A percentile compares a stretch with the other conserved stretches of the same genome.
Evolutionary conservation across 129 eudicot genomes (phyloP).

Genomic region (Erigeron canadensis): DNA sequence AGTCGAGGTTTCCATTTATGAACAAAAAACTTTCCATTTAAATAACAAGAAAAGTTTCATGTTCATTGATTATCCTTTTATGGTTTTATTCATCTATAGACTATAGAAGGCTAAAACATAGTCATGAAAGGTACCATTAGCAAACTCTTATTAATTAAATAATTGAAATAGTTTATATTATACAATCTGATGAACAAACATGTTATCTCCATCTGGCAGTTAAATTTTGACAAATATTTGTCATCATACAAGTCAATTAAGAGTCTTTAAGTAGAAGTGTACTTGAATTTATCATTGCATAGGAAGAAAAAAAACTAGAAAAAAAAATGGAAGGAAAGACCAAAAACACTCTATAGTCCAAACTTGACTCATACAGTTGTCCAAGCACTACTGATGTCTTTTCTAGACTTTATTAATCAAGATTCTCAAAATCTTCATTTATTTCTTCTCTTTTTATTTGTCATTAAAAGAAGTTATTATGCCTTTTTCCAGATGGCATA

Average conservation of each 20-base stretch:
- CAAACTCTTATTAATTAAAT: too few species aligned
- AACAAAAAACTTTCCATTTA: too few species aligned
- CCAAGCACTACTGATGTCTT: conserved; percentile 28
- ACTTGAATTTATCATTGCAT: conserved; percentile 27
- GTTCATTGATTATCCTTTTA: too few species aligned
- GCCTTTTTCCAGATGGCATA: not conserved
- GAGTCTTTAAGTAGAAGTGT: conserved; percentile 21
- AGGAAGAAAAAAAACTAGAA: not conserved
- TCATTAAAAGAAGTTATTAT: conserved; percentile 23
- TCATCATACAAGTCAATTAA: too few species aligned
- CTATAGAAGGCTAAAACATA: too few species aligned
- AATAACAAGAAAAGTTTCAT: too few species aligned
- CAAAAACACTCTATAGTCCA: conserved; percentile 22
- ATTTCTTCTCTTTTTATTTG: conserved; percentile 8
- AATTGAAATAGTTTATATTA: too few species aligned
- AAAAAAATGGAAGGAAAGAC: conserved; percentile 12
- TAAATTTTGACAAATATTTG: too few species aligned
- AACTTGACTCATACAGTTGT: conserved; percentile 33
- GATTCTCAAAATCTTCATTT: conserved; percentile 29
- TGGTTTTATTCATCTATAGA: too few species aligned
- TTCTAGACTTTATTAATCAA: conserved; percentile 25
- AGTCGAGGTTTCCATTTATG: too few species aligned
- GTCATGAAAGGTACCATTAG: too few species aligned
- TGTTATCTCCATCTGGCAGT: not conserved
- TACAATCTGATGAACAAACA: too few species aligned